Base-by-base conservation (phyloP, 2,329 filamentous ascomycete genomes). In the Plenodomus tracheiphilus region DNA sequence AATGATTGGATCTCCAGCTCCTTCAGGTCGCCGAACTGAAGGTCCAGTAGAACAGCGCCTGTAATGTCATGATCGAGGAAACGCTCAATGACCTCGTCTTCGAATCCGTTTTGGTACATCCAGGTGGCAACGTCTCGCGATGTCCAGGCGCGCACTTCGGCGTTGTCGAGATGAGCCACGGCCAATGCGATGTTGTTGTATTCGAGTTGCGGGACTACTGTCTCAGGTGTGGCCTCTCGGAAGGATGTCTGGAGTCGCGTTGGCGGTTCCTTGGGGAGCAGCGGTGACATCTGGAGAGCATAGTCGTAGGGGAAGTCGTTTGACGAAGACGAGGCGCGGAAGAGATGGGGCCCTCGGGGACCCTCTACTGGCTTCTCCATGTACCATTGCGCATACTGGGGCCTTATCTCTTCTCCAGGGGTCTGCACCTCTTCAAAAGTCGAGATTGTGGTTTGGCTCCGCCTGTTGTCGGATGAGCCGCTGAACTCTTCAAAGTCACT, bases 61-160 rank as follows among this genome's bases (percentile, higher is more conserved):
- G 87, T 91, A 70, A 99, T 97, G 68, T 99, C 93, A 71, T 99
- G 95, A 63, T 88, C 83, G 53, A 92, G 81, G 65, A 99, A 97
- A 61, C 88, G 89, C 64, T 95, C 86, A 10, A 94, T 86, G 42
- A 93, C 81, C 6, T 81, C 76, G 43, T 84, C 76, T 69, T 96
- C 92, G 68, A 96, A 85, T 60, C 89, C 91, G 38, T 86, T 84
- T 69, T 90, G 84, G 65, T 86, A 83, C 91, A 97, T 94, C 83
- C 89, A 94, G 65, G 89, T 85, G 46, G 88, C 88, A 37, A 94
- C 89, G 74, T 91, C 86, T 65, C 85, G 81, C 2, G 89, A 86
- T 13, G 83, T 81, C 90, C 88, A 94, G 38, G 77, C 75, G 15
- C 81, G 78, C 51, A 93, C 79, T 41, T 81, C 78, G 19, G 75